Conservation (phyloP, 1,139 yeast genomes). For the Pichia sp. region DNA sequence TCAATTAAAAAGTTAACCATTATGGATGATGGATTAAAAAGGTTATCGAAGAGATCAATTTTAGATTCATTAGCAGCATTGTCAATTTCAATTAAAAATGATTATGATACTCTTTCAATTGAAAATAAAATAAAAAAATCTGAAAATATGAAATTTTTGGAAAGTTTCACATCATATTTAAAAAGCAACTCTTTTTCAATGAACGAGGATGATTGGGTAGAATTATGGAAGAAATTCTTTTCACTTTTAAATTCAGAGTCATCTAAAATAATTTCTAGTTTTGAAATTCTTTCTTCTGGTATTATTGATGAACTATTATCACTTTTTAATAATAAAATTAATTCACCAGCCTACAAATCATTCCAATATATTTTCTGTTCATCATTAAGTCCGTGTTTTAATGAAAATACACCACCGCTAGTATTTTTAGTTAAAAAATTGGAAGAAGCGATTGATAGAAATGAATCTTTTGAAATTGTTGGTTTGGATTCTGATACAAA, state of each 20-base stretch:
- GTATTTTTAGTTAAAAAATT: constrained; percentile 45
- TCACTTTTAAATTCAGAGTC: not conserved
- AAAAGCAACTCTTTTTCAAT: constrained; percentile 13
- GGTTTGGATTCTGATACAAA: constrained; percentile 30
- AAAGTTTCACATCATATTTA: constrained; percentile 27
- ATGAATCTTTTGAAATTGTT: constrained; percentile 69
- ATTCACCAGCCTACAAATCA: constrained; percentile 31
- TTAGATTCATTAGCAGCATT: constrained; percentile 13
- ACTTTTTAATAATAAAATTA: constrained; percentile 33
- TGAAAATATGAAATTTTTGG: constrained; percentile 26
- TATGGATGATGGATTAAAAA: constrained; percentile 7
- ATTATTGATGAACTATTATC: constrained; percentile 44
- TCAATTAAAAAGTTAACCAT: not conserved
- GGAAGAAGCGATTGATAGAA: constrained; percentile 69
- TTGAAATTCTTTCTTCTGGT: constrained; percentile 70
- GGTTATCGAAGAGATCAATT: constrained; percentile 3
- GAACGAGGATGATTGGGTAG: constrained; percentile 37
- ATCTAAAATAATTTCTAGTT: constrained; percentile 49
- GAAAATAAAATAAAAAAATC: constrained; percentile 20
- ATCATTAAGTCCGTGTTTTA: constrained; percentile 18
- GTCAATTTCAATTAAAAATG: constrained; percentile 14
- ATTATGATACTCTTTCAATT: constrained; percentile 16
- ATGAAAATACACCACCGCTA: constrained; percentile 32
- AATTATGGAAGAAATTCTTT: constrained; percentile 41
- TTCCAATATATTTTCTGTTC: constrained; percentile 45